phyloP scores from a whole-genome alignment of 495 filamentous ascomycete genomes.

The Tetracladium marchalianum region DNA sequence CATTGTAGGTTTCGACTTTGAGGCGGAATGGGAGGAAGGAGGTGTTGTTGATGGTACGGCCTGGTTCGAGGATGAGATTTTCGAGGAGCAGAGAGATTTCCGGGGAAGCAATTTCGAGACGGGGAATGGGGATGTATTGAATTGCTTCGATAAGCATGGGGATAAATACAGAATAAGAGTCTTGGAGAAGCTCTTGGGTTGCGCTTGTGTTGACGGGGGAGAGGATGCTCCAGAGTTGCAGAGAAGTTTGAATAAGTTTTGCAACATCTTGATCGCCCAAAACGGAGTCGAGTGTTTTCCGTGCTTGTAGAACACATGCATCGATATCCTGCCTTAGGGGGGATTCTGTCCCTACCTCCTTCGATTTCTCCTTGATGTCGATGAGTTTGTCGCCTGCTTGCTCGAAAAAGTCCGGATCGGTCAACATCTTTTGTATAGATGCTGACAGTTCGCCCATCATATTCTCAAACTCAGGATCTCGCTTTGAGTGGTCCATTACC shows the following conservation, averaged over 20 bases:
- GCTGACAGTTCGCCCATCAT: conserved; percentile 61
- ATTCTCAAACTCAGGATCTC: conserved; percentile 75
- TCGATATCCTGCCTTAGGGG: conserved; percentile 65
- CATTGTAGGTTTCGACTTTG: conserved; percentile 71
- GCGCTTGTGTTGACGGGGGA: conserved; percentile 43
- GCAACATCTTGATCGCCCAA: conserved; percentile 58
- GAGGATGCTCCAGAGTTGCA: conserved; percentile 54
- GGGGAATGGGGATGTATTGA: conserved; percentile 80
- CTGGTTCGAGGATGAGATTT: conserved; percentile 84
- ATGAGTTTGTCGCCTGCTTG: conserved; percentile 58
- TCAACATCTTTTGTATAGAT: conserved; percentile 72
- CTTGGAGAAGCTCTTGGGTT: conserved; percentile 62
- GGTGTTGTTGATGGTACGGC: conserved; percentile 69
- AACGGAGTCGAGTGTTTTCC: conserved; percentile 56
- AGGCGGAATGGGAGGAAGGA: conserved; percentile 86
- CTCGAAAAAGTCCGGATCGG: conserved; percentile 74
- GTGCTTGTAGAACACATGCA: conserved; percentile 56
- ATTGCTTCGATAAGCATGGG: conserved; percentile 66
- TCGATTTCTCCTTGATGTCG: conserved; percentile 58
- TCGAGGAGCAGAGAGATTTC: conserved; percentile 79
- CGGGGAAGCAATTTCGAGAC: conserved; percentile 74
- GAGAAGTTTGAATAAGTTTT: conserved; percentile 52
- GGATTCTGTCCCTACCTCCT: conserved; percentile 51
- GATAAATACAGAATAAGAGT: conserved; percentile 67
- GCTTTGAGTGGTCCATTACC: conserved; percentile 63